Evolutionary conservation across 148 eudicot genomes (phyloP), one percentile per base, ranked within the genome.

Genomic region (Salicornia ramosissima): DNA sequence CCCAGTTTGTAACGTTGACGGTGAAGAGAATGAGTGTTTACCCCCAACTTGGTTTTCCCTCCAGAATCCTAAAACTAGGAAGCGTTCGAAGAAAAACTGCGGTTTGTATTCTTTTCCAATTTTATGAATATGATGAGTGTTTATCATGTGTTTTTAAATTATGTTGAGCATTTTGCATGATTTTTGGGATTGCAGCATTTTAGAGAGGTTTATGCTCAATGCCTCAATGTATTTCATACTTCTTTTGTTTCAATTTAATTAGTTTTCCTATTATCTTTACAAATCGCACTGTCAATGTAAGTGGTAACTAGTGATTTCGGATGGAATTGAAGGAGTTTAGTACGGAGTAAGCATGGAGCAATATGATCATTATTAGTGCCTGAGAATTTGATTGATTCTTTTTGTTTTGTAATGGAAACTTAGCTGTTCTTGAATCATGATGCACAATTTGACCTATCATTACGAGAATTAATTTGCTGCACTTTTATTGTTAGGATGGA

Each of bases 41-140:
- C 79, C 88, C 0, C 88, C 89, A 0, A 84, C 96, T 58, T 92
- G 97, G 97, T 86, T 89, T 75, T 76, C 87, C 28, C 75, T 92
- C 72, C 80, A 76, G 45, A 84, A 78, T 56, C 81, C 80, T 39
- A 87, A 87, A 62, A 51, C 71, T 71, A 70, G 70, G 12, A 86
- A 84, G 54, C 71, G 71, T 13, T 36, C 29, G 31, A 71, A 78
- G 28, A 77, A 55, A 57, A 73, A 74, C 63, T 70, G 70, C 71
- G 97, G 97, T 92, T 65, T 46, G 67, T 77, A 0, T 24, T 79
- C 75, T 58, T 68, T 25, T 36, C 64, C 8, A 36, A 8, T 36
- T 56, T 49, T 19, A 50, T 49, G 53, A 18, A 40, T 12, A 0
- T 29, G 21, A n/a, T 25, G 24, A 34, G 29, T n/a, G 1, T 26